Percentiles rank a stretch among this genome's conserved stretches.
Conservation (phyloP, 331 rosid genomes). For the Erythrophleum ivorense region DNA sequence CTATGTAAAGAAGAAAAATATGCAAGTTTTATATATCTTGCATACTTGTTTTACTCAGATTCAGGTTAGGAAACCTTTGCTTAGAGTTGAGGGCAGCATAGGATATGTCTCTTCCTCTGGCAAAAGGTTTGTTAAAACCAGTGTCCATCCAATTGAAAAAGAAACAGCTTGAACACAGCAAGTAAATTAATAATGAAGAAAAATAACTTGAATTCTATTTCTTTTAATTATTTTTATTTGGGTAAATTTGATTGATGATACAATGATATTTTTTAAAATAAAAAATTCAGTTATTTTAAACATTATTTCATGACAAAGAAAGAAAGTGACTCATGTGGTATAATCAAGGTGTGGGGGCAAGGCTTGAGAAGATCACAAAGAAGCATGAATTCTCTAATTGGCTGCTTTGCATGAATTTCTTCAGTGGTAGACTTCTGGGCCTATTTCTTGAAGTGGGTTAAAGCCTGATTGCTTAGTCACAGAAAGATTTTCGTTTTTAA, state of each 20-base stretch:
- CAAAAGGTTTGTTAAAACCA: neutral
- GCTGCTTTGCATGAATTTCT: neutral
- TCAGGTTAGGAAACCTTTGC: conserved; percentile 15
- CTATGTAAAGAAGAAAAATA: neutral
- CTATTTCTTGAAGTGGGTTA: neutral
- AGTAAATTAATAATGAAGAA: too few species aligned
- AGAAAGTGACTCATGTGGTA: neutral
- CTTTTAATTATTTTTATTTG: too few species aligned
- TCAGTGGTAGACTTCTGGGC: conserved; percentile 25
- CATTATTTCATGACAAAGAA: conserved; percentile 10
- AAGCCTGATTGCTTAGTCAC: neutral
- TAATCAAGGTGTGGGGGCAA: neutral
- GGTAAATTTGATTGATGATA: neutral
- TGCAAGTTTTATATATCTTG: neutral
- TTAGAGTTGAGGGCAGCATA: neutral
- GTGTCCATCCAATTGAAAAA: neutral
- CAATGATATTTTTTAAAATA: neutral
- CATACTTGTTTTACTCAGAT: conserved; percentile 3
- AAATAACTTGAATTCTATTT: neutral
- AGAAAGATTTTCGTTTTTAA: neutral
- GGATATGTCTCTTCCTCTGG: neutral
- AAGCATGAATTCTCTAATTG: neutral
- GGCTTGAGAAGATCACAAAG: neutral
- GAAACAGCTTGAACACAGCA: too few species aligned
- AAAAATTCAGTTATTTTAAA: neutral